Percentiles rank a stretch among this genome's conserved stretches.
These are phyloP conservation scores for Tilletia walkeri DNA, from an alignment of 1,284 basidiomycete species.

Conservation along the genomic window DNA sequence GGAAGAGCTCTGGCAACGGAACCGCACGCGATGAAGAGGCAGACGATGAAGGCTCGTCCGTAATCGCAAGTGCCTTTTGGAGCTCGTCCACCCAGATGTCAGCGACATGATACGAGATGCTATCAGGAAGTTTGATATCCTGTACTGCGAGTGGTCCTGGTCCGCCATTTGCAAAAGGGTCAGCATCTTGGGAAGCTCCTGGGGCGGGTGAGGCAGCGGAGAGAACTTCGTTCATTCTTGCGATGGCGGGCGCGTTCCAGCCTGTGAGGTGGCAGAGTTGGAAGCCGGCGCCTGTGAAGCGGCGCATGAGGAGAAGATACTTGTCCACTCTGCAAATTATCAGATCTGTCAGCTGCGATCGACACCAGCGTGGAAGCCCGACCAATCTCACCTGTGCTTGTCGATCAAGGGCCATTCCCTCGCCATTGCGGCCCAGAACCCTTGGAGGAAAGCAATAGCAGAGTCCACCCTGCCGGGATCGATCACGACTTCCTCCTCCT, in stretches of 20 bases:
- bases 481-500: neutral
- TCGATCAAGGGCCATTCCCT: constrained; percentile 92
- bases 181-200: constrained; percentile 14
- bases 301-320: constrained; percentile 88
- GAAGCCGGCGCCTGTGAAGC: constrained; percentile 82
- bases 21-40: neutral
- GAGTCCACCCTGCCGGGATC: constrained; percentile 51
- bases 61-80: constrained; percentile 65
- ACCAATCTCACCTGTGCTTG: constrained; percentile 67
- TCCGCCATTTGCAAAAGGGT: neutral
- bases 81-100: constrained; percentile 91
- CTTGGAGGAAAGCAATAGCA: constrained; percentile 74
- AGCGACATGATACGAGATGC: constrained; percentile 69
- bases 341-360: too few relatives aligned
- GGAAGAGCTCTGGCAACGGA: neutral
- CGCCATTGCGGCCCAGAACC: constrained; percentile 85
- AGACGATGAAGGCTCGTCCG: neutral
- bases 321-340: constrained; percentile 66
- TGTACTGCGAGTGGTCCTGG: constrained; percentile 21
- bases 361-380: too few relatives aligned
- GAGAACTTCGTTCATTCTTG: constrained; percentile 2
- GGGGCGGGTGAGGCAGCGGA: constrained; percentile 22
- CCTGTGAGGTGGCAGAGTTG: constrained; percentile 69
- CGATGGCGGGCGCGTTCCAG: constrained; percentile 67
- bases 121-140: constrained; percentile 72